These are phyloP conservation scores for Lasiodiplodia sp. DNA, from an alignment of 2,329 filamentous ascomycete genomes.

Conservation along the genomic window DNA sequence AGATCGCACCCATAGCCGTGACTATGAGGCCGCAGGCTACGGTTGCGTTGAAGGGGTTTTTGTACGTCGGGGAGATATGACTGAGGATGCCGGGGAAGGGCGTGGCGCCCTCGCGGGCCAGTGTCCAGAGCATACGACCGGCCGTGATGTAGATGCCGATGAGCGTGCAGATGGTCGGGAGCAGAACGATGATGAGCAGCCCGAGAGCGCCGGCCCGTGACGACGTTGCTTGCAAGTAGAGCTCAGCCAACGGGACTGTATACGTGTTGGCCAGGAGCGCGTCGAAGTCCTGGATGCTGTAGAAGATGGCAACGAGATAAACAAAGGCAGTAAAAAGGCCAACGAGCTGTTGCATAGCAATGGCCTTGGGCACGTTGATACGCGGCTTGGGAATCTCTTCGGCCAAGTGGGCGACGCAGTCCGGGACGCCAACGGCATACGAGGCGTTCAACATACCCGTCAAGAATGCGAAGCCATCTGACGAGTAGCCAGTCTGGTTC, in stretches of 20 bases:
- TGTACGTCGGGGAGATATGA: constrained; percentile 54
- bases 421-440: constrained; percentile 71
- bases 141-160: constrained; percentile 67
- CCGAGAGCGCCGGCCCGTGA: constrained; percentile 50
- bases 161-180: constrained; percentile 60
- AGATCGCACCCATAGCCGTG: constrained; percentile 68
- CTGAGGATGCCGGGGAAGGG: constrained; percentile 60
- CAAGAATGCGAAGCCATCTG: constrained; percentile 69
- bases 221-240: constrained; percentile 63
- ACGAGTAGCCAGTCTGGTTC: constrained; percentile 56
- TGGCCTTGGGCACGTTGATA: constrained; percentile 51
- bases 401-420: constrained; percentile 68
- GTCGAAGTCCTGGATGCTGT: constrained; percentile 65
- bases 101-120: constrained; percentile 64
- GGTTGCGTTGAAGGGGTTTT: constrained; percentile 65
- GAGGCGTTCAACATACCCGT: constrained; percentile 73
- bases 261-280: constrained; percentile 58
- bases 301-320: constrained; percentile 56
- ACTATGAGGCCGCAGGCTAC: constrained; percentile 58
- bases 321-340: constrained; percentile 46
- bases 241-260: constrained; percentile 69
- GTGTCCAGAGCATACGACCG: constrained; percentile 69
- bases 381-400: constrained; percentile 52
- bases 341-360: constrained; percentile 47
- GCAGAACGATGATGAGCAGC: constrained; percentile 60